phyloP scores from a whole-genome alignment of 2,329 filamentous ascomycete genomes.

The Colletotrichum sp. region DNA sequence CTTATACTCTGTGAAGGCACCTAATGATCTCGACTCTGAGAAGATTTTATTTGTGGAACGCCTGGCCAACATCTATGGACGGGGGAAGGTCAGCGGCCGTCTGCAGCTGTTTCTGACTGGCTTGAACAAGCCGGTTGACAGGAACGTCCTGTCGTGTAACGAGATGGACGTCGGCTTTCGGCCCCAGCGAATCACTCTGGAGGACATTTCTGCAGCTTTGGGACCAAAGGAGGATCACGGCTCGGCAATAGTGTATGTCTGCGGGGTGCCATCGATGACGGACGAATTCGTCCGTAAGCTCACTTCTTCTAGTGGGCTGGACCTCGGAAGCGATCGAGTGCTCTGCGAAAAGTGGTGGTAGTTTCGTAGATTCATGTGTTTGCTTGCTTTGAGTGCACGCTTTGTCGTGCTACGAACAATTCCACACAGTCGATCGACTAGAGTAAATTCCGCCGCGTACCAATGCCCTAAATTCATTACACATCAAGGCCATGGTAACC shows the following conservation, averaged over 20 bases:
- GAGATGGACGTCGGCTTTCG: slow-evolving; percentile 32
- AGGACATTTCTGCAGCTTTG: slow-evolving; percentile 47
- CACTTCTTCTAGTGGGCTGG: slow-evolving; percentile 29
- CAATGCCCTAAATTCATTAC: neutral
- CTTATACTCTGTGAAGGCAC: slow-evolving; percentile 62
- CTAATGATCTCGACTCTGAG: slow-evolving; percentile 28
- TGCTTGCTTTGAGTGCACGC: neutral
- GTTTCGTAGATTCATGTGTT: neutral
- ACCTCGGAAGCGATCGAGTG: slow-evolving; percentile 30
- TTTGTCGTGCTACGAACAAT: neutral
- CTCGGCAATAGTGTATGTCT: slow-evolving; percentile 66
- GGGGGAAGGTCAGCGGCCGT: slow-evolving; percentile 40
- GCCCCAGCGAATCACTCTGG: slow-evolving; percentile 44
- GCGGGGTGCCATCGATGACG: slow-evolving; percentile 72
- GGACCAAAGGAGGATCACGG: slow-evolving; percentile 33
- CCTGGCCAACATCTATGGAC: slow-evolving; percentile 45
- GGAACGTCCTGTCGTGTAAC: neutral
- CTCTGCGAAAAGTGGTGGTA: slow-evolving; percentile 46
- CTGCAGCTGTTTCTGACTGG: slow-evolving; percentile 55
- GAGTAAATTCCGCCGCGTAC: neutral
- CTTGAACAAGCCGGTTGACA: neutral
- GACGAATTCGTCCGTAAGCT: slow-evolving; percentile 64
- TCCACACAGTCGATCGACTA: neutral
- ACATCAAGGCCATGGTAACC: neutral
- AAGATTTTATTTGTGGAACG: slow-evolving; percentile 58